Evolutionary conservation across 371 early-diverging fungal species (phyloP).

Genomic region (Encephalitozoon cuniculi): DNA sequence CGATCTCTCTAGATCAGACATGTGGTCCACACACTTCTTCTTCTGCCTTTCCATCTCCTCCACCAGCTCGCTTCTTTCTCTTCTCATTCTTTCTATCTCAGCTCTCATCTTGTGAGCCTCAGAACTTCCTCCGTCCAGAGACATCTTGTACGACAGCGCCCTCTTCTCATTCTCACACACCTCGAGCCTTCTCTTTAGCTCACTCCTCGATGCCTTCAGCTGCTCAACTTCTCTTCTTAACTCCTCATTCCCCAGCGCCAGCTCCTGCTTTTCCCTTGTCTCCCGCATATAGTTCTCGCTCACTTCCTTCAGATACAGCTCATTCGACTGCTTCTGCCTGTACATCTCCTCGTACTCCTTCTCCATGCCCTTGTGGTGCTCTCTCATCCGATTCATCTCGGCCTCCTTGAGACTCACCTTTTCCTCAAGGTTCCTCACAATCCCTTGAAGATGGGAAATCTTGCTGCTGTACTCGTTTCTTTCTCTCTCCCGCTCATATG

Average conservation of each 20-base stretch:
- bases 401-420: not conserved
- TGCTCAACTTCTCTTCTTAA: not conserved
- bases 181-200: slow-evolving; percentile 17
- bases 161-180: slow-evolving; percentile 32
- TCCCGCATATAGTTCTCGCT: slow-evolving; percentile 2
- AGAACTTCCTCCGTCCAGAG: not conserved
- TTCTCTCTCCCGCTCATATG: slow-evolving; percentile 1
- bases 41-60: not conserved
- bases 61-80: not conserved
- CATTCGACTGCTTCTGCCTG: not conserved
- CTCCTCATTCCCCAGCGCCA: not conserved
- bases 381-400: slow-evolving; percentile 9
- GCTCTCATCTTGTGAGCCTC: not conserved
- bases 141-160: slow-evolving; percentile 20
- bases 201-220: not conserved
- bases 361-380: not conserved
- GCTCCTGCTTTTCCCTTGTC: not conserved
- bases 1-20: not conserved
- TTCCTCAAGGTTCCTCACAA: not conserved
- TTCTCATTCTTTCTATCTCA: not conserved
- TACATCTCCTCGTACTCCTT: not conserved
- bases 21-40: not conserved
- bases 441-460: not conserved
- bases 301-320: not conserved
- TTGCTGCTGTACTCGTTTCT: not conserved